Conservation (phyloP, 331 rosid genomes). For the Malus hybrid region DNA sequence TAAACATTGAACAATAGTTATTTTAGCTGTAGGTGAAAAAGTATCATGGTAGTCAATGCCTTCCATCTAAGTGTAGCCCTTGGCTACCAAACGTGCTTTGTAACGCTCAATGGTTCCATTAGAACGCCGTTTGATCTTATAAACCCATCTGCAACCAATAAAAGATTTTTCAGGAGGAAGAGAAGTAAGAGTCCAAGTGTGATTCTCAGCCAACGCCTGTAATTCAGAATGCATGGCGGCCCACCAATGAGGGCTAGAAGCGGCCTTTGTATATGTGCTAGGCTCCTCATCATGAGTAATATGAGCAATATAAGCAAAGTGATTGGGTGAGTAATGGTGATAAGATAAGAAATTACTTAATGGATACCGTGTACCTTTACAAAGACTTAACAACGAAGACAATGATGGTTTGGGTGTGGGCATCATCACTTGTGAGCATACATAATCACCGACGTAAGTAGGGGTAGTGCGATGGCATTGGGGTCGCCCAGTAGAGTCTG, state of each 20-base stretch:
- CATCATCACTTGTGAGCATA: no score
- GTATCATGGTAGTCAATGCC: background rate
- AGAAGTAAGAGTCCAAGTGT: background rate
- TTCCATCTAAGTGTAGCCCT: background rate
- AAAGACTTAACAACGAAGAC: no score
- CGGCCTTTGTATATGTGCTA: background rate
- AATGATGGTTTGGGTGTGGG: no score
- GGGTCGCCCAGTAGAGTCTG: no score
- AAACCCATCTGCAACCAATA: no score
- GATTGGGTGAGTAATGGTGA: background rate
- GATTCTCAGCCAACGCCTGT: background rate
- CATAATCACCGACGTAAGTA: no score
- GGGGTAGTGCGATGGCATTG: no score
- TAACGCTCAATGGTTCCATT: no score
- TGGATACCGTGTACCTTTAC: no score
- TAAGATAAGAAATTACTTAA: background rate
- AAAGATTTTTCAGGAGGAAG: background rate
- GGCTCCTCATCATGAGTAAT: background rate
- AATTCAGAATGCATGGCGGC: background rate
- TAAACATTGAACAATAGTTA: background rate
- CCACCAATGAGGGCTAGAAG: background rate
- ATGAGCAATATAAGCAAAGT: background rate
- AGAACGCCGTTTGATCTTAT: no score
- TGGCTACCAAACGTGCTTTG: background rate
- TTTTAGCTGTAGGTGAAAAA: background rate